phyloP scores from a whole-genome alignment of 2,329 filamentous ascomycete species.

The Aspergillus ochraceoroseus region DNA sequence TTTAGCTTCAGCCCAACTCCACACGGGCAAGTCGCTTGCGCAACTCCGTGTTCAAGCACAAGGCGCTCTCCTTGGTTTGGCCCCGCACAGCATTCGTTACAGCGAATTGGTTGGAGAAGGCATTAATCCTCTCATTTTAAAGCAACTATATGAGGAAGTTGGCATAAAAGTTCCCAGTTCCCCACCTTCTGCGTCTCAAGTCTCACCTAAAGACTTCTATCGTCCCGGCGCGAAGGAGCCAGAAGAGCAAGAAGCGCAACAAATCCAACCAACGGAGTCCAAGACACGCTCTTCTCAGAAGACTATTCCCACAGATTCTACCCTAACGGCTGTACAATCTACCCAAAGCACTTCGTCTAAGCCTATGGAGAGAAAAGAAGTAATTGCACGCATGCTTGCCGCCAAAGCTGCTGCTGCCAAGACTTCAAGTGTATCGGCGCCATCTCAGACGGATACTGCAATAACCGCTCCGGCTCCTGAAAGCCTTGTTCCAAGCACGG shows the following conservation, averaged over 20 bases:
- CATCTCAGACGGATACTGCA: conserved; percentile 11
- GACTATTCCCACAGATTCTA: background rate
- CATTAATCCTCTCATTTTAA: conserved; percentile 60
- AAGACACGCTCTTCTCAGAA: too few relatives aligned
- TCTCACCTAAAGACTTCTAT: background rate
- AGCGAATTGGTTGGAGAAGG: conserved; percentile 69
- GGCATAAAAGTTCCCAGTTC: conserved; percentile 48
- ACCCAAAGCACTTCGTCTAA: conserved; percentile 26
- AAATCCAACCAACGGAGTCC: too few relatives aligned
- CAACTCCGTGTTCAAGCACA: conserved; percentile 52
- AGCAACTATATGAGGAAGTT: conserved; percentile 62
- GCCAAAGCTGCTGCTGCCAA: conserved; percentile 63
- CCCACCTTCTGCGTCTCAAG: background rate
- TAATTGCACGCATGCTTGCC: conserved; percentile 71
- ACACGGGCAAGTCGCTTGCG: conserved; percentile 26
- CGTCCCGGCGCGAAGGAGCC: background rate
- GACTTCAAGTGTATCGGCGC: conserved; percentile 18
- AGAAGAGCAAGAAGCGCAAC: conserved; percentile 2
- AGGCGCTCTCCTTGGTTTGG: conserved; percentile 61
- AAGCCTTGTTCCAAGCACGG: conserved; percentile 7
- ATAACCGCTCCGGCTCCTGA: conserved; percentile 15
- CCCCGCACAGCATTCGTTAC: conserved; percentile 63
- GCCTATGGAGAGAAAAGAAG: conserved; percentile 65
- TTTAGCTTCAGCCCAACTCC: background rate
- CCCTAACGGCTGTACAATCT: conserved; percentile 13